Conservation (phyloP, 192 early-diverging fungal species). For the Powellomyces hirtus region DNA sequence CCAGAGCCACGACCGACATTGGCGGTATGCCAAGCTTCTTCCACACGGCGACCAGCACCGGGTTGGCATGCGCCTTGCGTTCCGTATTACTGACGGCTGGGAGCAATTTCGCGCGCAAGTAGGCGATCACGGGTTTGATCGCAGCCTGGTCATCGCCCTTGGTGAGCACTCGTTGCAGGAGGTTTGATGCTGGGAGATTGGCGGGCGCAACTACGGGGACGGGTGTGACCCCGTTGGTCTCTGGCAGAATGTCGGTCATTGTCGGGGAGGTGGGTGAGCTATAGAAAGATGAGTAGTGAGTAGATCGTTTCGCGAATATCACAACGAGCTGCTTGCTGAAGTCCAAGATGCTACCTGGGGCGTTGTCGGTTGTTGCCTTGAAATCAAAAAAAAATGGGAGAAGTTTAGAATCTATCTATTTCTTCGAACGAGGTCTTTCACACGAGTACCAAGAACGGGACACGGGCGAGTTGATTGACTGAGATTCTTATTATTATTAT, state of each 20-base stretch:
- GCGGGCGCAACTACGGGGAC: background rate
- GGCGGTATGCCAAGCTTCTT: constrained; percentile 35
- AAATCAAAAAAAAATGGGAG: too few species aligned
- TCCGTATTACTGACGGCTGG: constrained; percentile 11
- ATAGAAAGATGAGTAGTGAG: too few species aligned
- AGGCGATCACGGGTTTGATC: constrained; percentile 1
- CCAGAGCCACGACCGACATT: constrained; percentile 26
- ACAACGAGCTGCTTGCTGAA: too few species aligned
- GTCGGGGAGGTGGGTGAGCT: background rate
- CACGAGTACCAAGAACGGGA: too few species aligned
- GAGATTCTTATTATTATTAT: too few species aligned
- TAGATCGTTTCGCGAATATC: too few species aligned
- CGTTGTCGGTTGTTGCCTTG: too few species aligned
- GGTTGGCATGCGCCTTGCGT: constrained; percentile 28
- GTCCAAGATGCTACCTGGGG: too few species aligned
- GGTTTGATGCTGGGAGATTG: constrained; percentile 5
- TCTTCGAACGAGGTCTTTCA: too few species aligned
- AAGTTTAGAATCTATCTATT: too few species aligned
- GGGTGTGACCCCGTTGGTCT: background rate
- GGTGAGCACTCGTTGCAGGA: background rate
- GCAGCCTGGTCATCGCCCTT: background rate
- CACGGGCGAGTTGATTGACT: too few species aligned
- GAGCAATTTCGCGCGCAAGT: constrained; percentile 8
- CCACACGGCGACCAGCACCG: constrained; percentile 32
- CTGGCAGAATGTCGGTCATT: background rate